Conservation (phyloP, 129 eudicot species). For the Flaveria ramosissima region DNA sequence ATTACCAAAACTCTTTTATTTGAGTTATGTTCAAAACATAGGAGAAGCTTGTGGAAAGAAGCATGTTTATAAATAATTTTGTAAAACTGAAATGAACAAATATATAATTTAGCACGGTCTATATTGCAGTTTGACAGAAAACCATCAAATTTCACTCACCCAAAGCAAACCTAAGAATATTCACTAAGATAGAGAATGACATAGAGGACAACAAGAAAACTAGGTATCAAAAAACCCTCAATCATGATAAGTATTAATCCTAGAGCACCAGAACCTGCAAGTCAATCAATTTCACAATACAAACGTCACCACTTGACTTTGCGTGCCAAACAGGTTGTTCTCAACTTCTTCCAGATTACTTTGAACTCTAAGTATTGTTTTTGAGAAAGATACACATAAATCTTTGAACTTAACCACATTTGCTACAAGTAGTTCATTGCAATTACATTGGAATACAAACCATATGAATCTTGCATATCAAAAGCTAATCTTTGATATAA, state of each 20-base stretch:
- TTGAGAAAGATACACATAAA: background rate
- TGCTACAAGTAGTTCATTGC: background rate
- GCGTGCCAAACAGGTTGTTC: background rate
- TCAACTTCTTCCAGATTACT: background rate
- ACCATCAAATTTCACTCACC: conserved; percentile 3
- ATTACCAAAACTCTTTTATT: background rate
- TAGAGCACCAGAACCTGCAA: background rate
- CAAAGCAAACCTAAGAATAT: background rate
- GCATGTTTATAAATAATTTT: background rate
- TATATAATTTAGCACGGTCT: background rate
- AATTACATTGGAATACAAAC: background rate
- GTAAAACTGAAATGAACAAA: background rate
- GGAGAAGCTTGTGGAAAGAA: background rate
- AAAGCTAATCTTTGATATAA: background rate
- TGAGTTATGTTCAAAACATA: background rate
- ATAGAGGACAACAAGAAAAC: background rate
- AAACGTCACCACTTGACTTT: background rate
- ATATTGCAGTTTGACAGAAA: background rate
- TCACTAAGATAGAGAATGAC: background rate
- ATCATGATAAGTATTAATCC: background rate
- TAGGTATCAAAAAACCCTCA: background rate
- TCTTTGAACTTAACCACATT: background rate
- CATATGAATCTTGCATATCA: background rate
- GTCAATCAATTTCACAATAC: background rate
- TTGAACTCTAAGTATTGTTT: background rate